phyloP scores from a whole-genome alignment of 495 filamentous ascomycete genomes.

The Cudoniella acicularis region DNA sequence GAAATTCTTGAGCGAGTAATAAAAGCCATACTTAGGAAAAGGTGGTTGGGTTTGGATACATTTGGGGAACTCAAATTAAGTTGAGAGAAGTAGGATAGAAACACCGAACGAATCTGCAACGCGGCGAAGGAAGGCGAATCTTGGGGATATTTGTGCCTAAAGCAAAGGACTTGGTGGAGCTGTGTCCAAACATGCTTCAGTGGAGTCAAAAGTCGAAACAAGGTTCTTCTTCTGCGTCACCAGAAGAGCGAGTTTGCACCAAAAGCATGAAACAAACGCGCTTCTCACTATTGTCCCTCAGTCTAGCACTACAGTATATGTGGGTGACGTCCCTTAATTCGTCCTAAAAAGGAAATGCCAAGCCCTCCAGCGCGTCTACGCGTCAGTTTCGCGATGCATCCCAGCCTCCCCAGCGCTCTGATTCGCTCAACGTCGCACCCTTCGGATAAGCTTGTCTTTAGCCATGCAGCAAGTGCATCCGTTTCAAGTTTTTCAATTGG shows the following conservation, averaged over 20 bases:
- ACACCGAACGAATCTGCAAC: too few relatives aligned
- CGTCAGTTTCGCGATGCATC: not conserved
- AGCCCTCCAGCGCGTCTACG: not conserved
- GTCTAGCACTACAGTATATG: not conserved
- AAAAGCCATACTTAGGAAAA: too few relatives aligned
- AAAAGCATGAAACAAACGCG: not conserved
- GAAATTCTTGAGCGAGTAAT: not conserved
- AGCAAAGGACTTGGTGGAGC: too few relatives aligned
- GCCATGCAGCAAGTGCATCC: not conserved
- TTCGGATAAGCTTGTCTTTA: not conserved
- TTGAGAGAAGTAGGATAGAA: too few relatives aligned
- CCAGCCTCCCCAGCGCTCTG: not conserved
- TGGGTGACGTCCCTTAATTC: not conserved
- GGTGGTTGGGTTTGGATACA: too few relatives aligned
- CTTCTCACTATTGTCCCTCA: not conserved
- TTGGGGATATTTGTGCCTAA: too few relatives aligned
- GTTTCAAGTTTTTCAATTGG: not conserved
- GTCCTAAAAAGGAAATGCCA: not conserved
- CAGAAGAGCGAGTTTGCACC: not conserved
- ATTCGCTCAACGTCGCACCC: not conserved
- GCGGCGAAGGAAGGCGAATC: too few relatives aligned
- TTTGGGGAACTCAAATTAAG: too few relatives aligned
- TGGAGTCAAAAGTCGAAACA: too few relatives aligned
- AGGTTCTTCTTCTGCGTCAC: not conserved
- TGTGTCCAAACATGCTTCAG: too few relatives aligned